Conservation (phyloP, 768 basidiomycete genomes). For the Tulasnella sp. region DNA sequence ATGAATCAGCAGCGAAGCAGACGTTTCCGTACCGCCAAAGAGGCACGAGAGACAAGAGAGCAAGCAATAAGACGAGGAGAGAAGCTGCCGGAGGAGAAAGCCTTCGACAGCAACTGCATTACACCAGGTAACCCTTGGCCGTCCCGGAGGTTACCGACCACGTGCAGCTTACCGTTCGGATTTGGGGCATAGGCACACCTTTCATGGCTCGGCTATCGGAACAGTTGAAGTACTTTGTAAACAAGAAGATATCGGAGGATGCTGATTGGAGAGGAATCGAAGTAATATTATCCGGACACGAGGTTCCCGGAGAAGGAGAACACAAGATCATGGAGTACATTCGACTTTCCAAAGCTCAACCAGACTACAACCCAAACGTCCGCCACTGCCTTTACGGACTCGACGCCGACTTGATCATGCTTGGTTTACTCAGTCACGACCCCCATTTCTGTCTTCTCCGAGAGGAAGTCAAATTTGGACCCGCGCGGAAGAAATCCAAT, state of each 20-base stretch:
- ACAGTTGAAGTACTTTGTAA: slow-evolving; percentile 91
- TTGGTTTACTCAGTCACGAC: slow-evolving; percentile 93
- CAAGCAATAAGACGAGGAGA: slow-evolving; percentile 86
- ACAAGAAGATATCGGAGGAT: slow-evolving; percentile 97
- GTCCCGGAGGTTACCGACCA: neutral
- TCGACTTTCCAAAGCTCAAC: slow-evolving; percentile 86
- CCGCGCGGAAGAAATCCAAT: slow-evolving; percentile 60
- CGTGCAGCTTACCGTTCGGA: neutral
- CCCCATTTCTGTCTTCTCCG: slow-evolving; percentile 96
- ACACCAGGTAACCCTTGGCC: slow-evolving; percentile 69
- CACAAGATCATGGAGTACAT: slow-evolving; percentile 99
- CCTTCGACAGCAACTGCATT: slow-evolving; percentile 98
- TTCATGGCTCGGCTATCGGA: slow-evolving; percentile 93
- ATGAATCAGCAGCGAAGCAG: slow-evolving; percentile 98
- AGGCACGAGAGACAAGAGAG: slow-evolving; percentile 77
- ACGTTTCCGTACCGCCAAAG: slow-evolving; percentile 89
- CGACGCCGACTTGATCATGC: slow-evolving; percentile 97
- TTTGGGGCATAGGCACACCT: slow-evolving; percentile 56
- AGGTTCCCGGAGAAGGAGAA: slow-evolving; percentile 98
- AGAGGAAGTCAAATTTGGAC: slow-evolving; percentile 98
- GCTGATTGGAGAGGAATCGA: slow-evolving; percentile 88
- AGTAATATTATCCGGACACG: slow-evolving; percentile 93
- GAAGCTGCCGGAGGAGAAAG: slow-evolving; percentile 84
- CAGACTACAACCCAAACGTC: slow-evolving; percentile 91
- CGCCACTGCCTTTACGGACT: slow-evolving; percentile 98